Percentiles rank a stretch among this genome's conserved stretches.
Evolutionary conservation across 129 eudicot species (phyloP).

Genomic region (Flaveria brownii): DNA sequence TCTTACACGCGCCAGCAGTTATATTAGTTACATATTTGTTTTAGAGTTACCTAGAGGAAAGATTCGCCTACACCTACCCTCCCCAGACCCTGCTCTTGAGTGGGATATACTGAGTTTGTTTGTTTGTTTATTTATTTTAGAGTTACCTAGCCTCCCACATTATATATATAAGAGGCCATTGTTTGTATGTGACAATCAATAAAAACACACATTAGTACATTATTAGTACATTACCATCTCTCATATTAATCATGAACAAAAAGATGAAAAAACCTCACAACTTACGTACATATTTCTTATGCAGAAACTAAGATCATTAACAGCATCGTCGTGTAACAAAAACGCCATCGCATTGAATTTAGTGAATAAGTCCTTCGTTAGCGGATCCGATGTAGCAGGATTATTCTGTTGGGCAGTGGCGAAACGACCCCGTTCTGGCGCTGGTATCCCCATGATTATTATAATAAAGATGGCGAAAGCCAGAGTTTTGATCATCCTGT

Average conservation of each 20-base stretch:
- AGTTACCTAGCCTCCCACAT: too few relatives aligned
- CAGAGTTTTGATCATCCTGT: conserved; percentile 23
- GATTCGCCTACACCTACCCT: too few relatives aligned
- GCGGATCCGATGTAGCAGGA: conserved; percentile 35
- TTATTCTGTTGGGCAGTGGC: conserved; percentile 36
- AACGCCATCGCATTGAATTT: conserved; percentile 46
- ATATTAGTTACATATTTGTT: too few relatives aligned
- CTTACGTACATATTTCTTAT: conserved; percentile 53
- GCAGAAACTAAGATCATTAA: conserved; percentile 48
- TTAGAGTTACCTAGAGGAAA: too few relatives aligned
- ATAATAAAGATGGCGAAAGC: conserved; percentile 6
- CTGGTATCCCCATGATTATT: conserved; percentile 20
- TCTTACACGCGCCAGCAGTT: too few relatives aligned
- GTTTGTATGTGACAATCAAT: too few relatives aligned
- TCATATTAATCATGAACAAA: not conserved
- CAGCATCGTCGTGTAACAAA: conserved; percentile 34
- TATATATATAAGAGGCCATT: too few relatives aligned
- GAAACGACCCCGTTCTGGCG: conserved; percentile 11
- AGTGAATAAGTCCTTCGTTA: conserved; percentile 36
- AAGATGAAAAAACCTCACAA: not conserved
- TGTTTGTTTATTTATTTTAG: too few relatives aligned
- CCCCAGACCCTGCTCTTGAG: too few relatives aligned
- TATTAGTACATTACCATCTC: too few relatives aligned
- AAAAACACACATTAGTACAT: too few relatives aligned
- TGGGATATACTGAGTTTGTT: too few relatives aligned